phyloP scores from a whole-genome alignment of 306 rosid species.

The Senna tora region DNA sequence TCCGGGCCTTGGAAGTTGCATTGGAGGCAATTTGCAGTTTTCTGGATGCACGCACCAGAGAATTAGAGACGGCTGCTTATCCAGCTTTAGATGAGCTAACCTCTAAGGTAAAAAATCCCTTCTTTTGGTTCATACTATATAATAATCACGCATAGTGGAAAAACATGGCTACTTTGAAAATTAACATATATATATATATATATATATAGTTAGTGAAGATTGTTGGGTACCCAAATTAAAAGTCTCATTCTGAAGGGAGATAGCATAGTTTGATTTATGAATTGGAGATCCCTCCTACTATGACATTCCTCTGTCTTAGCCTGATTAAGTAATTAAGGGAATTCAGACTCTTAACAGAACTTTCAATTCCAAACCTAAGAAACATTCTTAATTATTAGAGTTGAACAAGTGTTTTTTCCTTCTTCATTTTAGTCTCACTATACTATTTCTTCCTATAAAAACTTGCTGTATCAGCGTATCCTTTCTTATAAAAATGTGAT shows the following conservation, averaged over 20 bases:
- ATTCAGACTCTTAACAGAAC: background rate
- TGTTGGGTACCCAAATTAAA: too few relatives aligned
- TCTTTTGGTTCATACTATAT: too few relatives aligned
- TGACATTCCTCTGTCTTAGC: background rate
- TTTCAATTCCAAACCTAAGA: slow-evolving; percentile 12
- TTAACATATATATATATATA: too few relatives aligned
- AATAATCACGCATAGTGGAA: background rate
- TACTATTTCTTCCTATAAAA: background rate
- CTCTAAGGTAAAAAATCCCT: slow-evolving; percentile 55
- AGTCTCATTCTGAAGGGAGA: too few relatives aligned
- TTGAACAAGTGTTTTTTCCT: background rate
- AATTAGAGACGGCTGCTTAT: slow-evolving; percentile 66
- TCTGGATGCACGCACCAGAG: slow-evolving; percentile 73
- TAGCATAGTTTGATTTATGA: too few relatives aligned
- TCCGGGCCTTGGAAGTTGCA: slow-evolving; percentile 72
- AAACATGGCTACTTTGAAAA: slow-evolving; percentile 26
- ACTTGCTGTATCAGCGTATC: background rate
- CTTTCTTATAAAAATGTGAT: slow-evolving; percentile 4
- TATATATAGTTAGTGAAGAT: too few relatives aligned
- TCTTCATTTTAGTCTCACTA: background rate
- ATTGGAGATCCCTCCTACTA: too few relatives aligned
- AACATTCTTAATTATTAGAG: background rate
- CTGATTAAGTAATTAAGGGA: background rate
- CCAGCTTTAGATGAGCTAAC: slow-evolving; percentile 87
- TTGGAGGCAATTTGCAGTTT: slow-evolving; percentile 74